Evolutionary conservation across 805 yeast genomes (phyloP), one percentile per base, ranked within the genome.

Genomic region (Wickerhamomyces queroliae): DNA sequence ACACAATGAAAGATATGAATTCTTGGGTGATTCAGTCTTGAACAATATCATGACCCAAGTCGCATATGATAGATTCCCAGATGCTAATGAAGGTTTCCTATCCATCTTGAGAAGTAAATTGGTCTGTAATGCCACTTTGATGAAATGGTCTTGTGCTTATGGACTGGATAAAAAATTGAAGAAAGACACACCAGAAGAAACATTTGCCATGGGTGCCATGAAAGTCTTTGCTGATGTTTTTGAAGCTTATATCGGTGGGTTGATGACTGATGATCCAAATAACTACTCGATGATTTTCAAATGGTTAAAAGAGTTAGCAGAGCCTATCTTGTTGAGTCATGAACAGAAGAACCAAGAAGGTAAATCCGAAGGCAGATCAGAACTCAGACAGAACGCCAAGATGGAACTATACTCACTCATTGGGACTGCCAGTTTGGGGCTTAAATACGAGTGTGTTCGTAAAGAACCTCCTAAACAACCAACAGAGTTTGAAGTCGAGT

Each of bases 241-340:
- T 56, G 99, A 93, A 62, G 96, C 98, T 0, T 91, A 91, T 49
- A 71, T 93, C 34, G 98, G 96, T 7, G 99, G 95, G 0, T 60
- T 91, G 24, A 72, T 73, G 7, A 66, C 76, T 18, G 95, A 85
- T 46, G 65, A 73, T 33, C 61, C 66, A 18, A 55, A 59, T 15
- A 74, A 78, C 43, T 63, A 73, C 36, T 56, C 64, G 2, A 68
- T 60, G 18, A 70, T 83, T 7, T 70, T 71, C 46, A 59, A 65
- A 11, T 84, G 91, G 91, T 55, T 84, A 21, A 50, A 58, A 6
- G 58, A 64, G 35, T 58, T 83, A 29, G 72, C 80, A 25, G 61
- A 59, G n/a, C 77, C 79, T 3, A 63, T 70, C 26, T 56, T 68
- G 37, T 49, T 33, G 42, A 52, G 40, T 40, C 50, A 23, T 2